Percentiles rank a stretch among this genome's conserved stretches.
These are phyloP conservation scores for Zelopaecilomyces penicillatus DNA, from an alignment of 2,329 filamentous ascomycete species.

Conservation along the genomic window DNA sequence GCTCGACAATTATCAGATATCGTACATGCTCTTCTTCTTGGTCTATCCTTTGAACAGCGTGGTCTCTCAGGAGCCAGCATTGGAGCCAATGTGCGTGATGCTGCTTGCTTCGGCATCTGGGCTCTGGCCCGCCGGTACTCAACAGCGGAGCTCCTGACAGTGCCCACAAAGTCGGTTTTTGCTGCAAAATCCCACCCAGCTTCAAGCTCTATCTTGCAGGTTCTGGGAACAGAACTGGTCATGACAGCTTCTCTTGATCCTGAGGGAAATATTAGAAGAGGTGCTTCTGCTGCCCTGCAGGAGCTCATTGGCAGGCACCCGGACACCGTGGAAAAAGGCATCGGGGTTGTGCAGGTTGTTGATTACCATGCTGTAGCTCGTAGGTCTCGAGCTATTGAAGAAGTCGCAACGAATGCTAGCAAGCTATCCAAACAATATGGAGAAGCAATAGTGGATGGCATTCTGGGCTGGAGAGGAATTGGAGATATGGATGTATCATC, in stretches of 20 bases:
- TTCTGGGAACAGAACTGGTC: slow-evolving; percentile 73
- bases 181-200: slow-evolving; percentile 29
- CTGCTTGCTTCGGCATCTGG: slow-evolving; percentile 95
- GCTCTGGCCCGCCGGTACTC: slow-evolving; percentile 79
- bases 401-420: slow-evolving; percentile 64
- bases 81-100: slow-evolving; percentile 86
- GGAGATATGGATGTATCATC: slow-evolving; percentile 68
- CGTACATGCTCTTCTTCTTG: slow-evolving; percentile 67
- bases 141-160: slow-evolving; percentile 63
- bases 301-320: slow-evolving; percentile 91
- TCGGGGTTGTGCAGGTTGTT: slow-evolving; percentile 76
- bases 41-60: slow-evolving; percentile 81
- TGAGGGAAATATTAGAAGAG: slow-evolving; percentile 85
- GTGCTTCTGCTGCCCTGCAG: slow-evolving; percentile 86
- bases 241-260: slow-evolving; percentile 79
- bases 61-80: slow-evolving; percentile 76
- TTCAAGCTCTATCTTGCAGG: slow-evolving; percentile 54
- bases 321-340: slow-evolving; percentile 72
- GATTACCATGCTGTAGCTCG: slow-evolving; percentile 91
- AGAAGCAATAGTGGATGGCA: slow-evolving; percentile 57
- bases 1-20: slow-evolving; percentile 62
- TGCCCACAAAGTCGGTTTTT: slow-evolving; percentile 42
- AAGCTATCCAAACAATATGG: slow-evolving; percentile 62
- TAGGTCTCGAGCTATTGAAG: slow-evolving; percentile 70
- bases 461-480: slow-evolving; percentile 84